phyloP scores from a whole-genome alignment of 257 asterid species.

The Anisodus acutangulus region DNA sequence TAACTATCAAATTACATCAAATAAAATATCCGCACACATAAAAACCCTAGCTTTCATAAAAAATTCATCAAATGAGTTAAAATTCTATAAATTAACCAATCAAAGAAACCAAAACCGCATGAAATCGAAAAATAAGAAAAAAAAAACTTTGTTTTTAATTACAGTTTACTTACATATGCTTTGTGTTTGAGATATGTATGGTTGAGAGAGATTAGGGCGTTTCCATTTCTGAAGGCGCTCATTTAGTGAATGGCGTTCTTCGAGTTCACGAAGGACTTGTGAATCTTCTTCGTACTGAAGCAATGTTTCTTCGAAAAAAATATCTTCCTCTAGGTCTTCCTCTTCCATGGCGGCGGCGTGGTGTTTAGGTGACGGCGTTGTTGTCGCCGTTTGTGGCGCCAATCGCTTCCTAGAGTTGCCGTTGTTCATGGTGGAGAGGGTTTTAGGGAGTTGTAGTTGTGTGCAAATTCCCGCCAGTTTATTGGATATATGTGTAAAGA shows the following conservation, averaged over 20 bases:
- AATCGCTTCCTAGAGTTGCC: conserved; percentile 64
- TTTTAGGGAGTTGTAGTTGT: conserved; percentile 8
- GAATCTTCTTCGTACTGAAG: conserved; percentile 72
- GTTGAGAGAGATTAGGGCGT: conserved; percentile 66
- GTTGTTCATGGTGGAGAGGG: conserved; percentile 52
- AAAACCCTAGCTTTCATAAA: too few species aligned
- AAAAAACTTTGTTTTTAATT: background rate
- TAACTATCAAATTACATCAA: too few species aligned
- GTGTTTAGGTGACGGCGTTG: conserved; percentile 59
- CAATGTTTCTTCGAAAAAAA: conserved; percentile 81
- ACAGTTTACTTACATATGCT: conserved; percentile 55
- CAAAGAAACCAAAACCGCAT: too few species aligned
- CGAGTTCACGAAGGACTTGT: conserved; percentile 51
- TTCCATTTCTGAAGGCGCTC: conserved; percentile 79
- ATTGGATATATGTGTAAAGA: background rate
- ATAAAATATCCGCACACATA: too few species aligned
- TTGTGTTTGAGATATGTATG: conserved; percentile 55
- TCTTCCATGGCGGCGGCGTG: conserved; percentile 70
- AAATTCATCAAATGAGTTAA: too few species aligned
- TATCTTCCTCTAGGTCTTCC: conserved; percentile 88
- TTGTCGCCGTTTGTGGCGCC: conserved; percentile 55
- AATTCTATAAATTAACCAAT: too few species aligned
- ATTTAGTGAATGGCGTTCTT: conserved; percentile 51
- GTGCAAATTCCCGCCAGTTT: conserved; percentile 34
- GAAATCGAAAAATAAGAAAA: too few species aligned